Evolutionary conservation across 352 stramenopile species (phyloP).

Genomic region (Phytophthora boehmeriae): DNA sequence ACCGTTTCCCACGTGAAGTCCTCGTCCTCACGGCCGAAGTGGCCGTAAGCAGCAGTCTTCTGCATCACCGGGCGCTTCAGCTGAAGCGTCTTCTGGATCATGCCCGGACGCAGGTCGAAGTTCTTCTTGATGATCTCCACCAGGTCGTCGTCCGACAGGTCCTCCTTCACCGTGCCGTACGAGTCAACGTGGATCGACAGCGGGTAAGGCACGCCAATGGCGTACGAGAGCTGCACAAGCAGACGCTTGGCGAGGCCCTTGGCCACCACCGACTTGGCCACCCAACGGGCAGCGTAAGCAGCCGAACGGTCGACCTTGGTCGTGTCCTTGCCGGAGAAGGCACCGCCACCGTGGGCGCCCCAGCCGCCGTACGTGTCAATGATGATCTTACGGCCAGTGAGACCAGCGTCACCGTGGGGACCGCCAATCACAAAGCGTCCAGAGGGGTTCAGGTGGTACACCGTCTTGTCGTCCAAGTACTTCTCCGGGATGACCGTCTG

Average conservation of each 20-base stretch:
- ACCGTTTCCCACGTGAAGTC: slow-evolving; percentile 99
- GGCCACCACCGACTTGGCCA: slow-evolving; percentile 98
- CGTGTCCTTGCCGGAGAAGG: slow-evolving; percentile 99
- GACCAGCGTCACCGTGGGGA: slow-evolving; percentile 97
- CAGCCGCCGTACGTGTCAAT: slow-evolving; percentile 99
- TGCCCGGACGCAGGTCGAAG: slow-evolving; percentile 98
- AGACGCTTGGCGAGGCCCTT: slow-evolving; percentile 94
- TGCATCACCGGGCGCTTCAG: slow-evolving; percentile 97
- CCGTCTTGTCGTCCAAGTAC: slow-evolving; percentile 99
- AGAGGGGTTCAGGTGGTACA: slow-evolving; percentile 99
- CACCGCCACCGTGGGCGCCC: slow-evolving; percentile 98
- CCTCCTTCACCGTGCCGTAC: slow-evolving; percentile 97
- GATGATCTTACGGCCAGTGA: slow-evolving; percentile 99
- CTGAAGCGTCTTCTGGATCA: slow-evolving; percentile 98
- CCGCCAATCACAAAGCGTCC: slow-evolving; percentile 99
- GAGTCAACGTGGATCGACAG: slow-evolving; percentile 98
- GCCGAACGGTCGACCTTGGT: slow-evolving; percentile 99
- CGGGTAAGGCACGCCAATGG: slow-evolving; percentile 97
- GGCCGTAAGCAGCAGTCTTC: slow-evolving; percentile 99
- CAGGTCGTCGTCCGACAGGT: slow-evolving; percentile 95
- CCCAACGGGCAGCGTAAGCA: slow-evolving; percentile 98
- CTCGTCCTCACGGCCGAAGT: slow-evolving; percentile 98
- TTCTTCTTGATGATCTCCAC: slow-evolving; percentile 99
- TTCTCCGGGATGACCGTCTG: slow-evolving; percentile 98
- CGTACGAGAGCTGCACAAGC: slow-evolving; percentile 98